Evolutionary conservation across 2,329 filamentous ascomycete genomes (phyloP), one percentile per base, ranked within the genome.

Genomic region (Aspergillus bombycis): DNA sequence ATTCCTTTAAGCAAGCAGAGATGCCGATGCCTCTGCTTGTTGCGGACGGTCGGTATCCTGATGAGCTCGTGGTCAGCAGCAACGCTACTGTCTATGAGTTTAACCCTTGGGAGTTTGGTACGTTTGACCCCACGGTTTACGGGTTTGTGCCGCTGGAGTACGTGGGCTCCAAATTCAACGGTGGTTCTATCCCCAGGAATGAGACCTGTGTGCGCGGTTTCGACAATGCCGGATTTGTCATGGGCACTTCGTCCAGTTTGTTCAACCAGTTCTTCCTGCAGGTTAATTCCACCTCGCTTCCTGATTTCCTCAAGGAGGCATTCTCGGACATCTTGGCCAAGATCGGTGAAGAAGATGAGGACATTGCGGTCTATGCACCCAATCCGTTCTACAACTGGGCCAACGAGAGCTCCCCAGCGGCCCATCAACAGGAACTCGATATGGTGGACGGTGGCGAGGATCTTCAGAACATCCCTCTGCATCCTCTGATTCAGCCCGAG

Each of bases 161-260:
- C 67, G 76, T 93, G 3, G 91, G 91, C 2, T 91, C 91, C 3
- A 88, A 89, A 69, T 93, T 93, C 74, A 83, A 81, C 34, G 82
- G 78, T 4, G 91, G 91, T n/a, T 72, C 74, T 5, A 76, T 94
- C 11, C 79, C 84, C 0, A 72, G 80, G 10, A 74, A 82, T 60
- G 83, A 85, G 53, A 74, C 79, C n/a, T 96, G 93, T 72, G 84
- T 94, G 14, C 82, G 84, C 3, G 93, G 93, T 1, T 93, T 93
- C 67, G 93, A 96, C 78, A 93, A 94, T 70, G 85, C 85, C 28
- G 91, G 91, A 5, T 96, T 86, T 71, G 82, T 96, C 30, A 92
- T 95, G 88, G 93, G 93, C 38, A 96, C 93, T 0, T 92, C 89
- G 34, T 92, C 89, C 1, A 90, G 90, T 1, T 83, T 96, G 2